Base-by-base conservation (phyloP, 495 filamentous ascomycete genomes). In the Ascodesmis nigricans region DNA sequence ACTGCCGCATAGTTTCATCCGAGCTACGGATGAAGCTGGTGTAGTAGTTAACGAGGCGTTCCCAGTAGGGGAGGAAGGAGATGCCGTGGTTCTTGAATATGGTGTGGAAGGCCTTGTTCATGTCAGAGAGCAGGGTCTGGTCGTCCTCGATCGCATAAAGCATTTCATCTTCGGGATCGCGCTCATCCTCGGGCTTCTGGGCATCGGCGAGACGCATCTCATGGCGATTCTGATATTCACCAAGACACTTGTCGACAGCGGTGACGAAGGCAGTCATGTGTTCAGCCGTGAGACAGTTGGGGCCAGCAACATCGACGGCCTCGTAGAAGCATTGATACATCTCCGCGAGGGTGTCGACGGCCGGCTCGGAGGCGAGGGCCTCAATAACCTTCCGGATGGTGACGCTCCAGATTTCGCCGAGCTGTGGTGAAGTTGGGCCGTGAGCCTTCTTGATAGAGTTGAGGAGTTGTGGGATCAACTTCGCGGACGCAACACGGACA, bases 281-380 rank as follows among this genome's bases (percentile, higher is more conserved):
- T 27, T 71, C 62, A 29, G 61, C 60, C 16, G 61, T 78, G 9
- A 99, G 65, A 49, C 73, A 82, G 44, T 75, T 66, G 56, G 75
- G 73, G 37, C 82, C 84, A 39, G 92, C 69, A 4, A 92, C 79
- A 57, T 93, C 87, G 11, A 99, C 78, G 4, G 78, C 91, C 55
- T 99, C 90, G 55, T 99, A 99, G 62, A 95, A 95, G 64, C 87
- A 95, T 56, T 95, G 84, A 53, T 93, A 99, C 79, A 99, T 91
- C 58, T 95, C 90, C 7, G 90, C 84, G 13, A 99, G 67, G 0
- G 84, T 91, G 44, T 99, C 90, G 29, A 99, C 78, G 0, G 82
- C 81, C 5, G 90, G 84, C 57, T 99, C 90, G 11, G 36, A 33
- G 38, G 68, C 78, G n/a, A 99, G 65, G 2, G 93, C 83, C 53